These are phyloP conservation scores for Monsonia emarginata DNA, from an alignment of 441 rosid species.

Conservation along the genomic window DNA sequence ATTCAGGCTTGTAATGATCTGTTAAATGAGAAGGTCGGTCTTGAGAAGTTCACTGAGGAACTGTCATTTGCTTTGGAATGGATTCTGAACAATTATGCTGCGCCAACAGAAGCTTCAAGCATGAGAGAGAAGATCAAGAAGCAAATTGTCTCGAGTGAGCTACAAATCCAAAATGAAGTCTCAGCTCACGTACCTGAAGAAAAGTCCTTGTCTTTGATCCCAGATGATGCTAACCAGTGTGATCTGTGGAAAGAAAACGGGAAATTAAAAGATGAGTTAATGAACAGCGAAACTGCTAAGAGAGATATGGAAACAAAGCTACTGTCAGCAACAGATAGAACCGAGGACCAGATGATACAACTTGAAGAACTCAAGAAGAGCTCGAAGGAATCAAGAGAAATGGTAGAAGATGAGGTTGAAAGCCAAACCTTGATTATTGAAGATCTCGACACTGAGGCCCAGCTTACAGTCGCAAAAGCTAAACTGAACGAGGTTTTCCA, in stretches of 20 bases:
- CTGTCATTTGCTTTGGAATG: conserved; percentile 57
- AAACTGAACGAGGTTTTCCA: conserved; percentile 55
- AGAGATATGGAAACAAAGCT: conserved; percentile 31
- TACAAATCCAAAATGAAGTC: conserved; percentile 45
- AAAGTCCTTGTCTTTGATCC: conserved; percentile 12
- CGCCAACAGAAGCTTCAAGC: conserved; percentile 57
- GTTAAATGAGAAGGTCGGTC: conserved; percentile 38
- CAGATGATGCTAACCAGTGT: conserved; percentile 7
- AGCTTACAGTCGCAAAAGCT: conserved; percentile 48
- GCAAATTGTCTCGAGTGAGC: conserved; percentile 52
- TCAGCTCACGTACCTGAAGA: conserved; percentile 27
- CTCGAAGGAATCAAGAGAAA: conserved; percentile 41
- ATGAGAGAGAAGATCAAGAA: conserved; percentile 56
- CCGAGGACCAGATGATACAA: conserved; percentile 26
- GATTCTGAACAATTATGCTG: conserved; percentile 61
- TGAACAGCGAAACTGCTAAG: conserved; percentile 28
- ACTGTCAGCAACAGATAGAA: conserved; percentile 26
- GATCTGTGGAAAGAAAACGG: conserved; percentile 25
- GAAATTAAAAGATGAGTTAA: conserved; percentile 27
- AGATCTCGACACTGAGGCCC: conserved; percentile 60
- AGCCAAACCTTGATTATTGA: conserved; percentile 58
- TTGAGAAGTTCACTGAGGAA: conserved; percentile 50
- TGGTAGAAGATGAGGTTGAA: conserved; percentile 59
- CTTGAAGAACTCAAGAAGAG: conserved; percentile 36
- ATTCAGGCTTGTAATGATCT: conserved; percentile 47